A percentile compares a stretch with the other conserved stretches of the same genome.
phyloP scores from a whole-genome alignment of 1,139 yeast species.

The Hansenula lynferdii region DNA sequence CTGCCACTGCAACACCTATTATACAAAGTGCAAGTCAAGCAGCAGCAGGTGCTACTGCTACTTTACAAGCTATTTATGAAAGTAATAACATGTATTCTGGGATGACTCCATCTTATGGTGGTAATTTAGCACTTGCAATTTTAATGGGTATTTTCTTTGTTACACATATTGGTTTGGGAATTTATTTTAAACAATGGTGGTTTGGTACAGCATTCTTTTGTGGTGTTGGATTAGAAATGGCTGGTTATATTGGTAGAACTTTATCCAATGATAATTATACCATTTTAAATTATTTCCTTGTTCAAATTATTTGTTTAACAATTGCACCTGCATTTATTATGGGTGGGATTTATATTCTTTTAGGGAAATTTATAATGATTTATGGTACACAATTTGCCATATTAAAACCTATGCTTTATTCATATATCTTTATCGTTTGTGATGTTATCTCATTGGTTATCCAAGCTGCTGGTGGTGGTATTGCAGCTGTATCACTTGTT shows the following conservation, averaged over 20 bases:
- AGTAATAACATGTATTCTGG: constrained; percentile 30
- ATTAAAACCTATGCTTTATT: constrained; percentile 71
- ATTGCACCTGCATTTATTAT: constrained; percentile 85
- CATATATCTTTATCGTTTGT: constrained; percentile 59
- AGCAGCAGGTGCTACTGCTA: constrained; percentile 30
- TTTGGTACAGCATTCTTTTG: constrained; percentile 55
- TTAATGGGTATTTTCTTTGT: constrained; percentile 41
- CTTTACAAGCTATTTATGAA: constrained; percentile 20
- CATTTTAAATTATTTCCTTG: constrained; percentile 42
- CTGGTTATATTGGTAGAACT: constrained; percentile 69
- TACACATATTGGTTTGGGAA: constrained; percentile 35
- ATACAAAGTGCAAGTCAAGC: constrained; percentile 30
- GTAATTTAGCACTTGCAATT: constrained; percentile 46
- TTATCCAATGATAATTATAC: constrained; percentile 33
- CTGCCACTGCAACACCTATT: constrained; percentile 33
- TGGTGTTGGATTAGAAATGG: constrained; percentile 59
- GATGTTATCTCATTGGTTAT: constrained; percentile 67
- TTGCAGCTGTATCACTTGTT: constrained; percentile 47
- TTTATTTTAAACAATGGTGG: constrained; percentile 67
- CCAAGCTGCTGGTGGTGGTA: constrained; percentile 83
- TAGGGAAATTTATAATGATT: constrained; percentile 69
- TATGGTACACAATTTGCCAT: constrained; percentile 61
- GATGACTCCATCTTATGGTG: constrained; percentile 36
- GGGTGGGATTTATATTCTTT: constrained; percentile 79
- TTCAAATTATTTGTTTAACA: constrained; percentile 69